A percentile compares a stretch with the other conserved stretches of the same genome.
phyloP scores from a whole-genome alignment of 305 asterid genomes.

The Ilex paraguariensis region DNA sequence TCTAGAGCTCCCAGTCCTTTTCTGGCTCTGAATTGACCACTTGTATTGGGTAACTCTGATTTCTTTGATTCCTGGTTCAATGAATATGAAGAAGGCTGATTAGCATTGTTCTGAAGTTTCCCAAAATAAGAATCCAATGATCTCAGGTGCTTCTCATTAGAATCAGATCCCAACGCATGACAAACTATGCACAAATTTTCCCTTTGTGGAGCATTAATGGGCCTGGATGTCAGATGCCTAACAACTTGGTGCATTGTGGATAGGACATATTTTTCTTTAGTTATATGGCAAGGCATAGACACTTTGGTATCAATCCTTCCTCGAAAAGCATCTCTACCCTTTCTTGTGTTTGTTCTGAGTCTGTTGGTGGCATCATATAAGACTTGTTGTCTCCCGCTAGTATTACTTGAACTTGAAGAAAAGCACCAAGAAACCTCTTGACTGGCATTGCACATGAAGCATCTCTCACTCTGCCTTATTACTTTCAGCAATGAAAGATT shows the following conservation, averaged over 20 bases:
- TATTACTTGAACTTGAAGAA: neutral
- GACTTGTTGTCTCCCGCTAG: neutral
- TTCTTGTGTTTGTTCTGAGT: neutral
- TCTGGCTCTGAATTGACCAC: constrained; percentile 22
- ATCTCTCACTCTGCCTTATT: neutral
- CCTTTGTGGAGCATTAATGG: constrained; percentile 21
- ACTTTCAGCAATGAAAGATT: neutral
- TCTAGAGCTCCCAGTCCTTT: constrained; percentile 37
- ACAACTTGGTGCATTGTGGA: constrained; percentile 10
- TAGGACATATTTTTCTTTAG: constrained; percentile 14
- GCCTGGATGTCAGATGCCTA: constrained; percentile 5
- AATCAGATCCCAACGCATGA: constrained; percentile 29
- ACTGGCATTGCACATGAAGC: neutral
- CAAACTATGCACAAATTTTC: constrained; percentile 23
- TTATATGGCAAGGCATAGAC: constrained; percentile 7
- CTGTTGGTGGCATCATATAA: neutral
- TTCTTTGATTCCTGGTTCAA: constrained; percentile 19
- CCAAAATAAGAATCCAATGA: constrained; percentile 57
- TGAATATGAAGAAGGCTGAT: constrained; percentile 19
- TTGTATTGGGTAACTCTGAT: constrained; percentile 15
- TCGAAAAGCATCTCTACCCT: neutral
- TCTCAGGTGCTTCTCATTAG: constrained; percentile 51
- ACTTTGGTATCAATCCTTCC: neutral
- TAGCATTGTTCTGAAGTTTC: constrained; percentile 34
- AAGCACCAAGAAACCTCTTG: neutral